Conservation (phyloP, 805 yeast genomes). For the Wickerhamiella sergipiensis region DNA sequence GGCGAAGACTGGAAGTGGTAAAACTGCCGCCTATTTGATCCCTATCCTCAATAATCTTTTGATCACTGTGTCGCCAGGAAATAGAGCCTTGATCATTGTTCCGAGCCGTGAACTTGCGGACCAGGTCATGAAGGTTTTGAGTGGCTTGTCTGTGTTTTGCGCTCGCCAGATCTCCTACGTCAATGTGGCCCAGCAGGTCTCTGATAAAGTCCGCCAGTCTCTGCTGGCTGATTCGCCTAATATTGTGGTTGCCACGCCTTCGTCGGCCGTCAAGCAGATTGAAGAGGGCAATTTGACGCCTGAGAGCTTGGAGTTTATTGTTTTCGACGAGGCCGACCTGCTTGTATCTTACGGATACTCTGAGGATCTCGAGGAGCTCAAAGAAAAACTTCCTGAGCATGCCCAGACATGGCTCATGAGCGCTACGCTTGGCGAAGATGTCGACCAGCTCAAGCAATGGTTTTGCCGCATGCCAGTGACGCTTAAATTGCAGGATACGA, state of each 20-base stretch:
- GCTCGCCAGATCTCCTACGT: slow-evolving; percentile 48
- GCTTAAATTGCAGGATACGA: slow-evolving; percentile 63
- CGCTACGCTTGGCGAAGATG: slow-evolving; percentile 84
- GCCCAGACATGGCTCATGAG: slow-evolving; percentile 90
- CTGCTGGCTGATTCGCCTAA: slow-evolving; percentile 65
- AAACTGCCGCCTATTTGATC: slow-evolving; percentile 78
- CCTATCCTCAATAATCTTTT: slow-evolving; percentile 76
- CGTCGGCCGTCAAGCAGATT: slow-evolving; percentile 45
- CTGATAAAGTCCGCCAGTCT: slow-evolving; percentile 59
- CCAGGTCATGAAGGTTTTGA: slow-evolving; percentile 65
- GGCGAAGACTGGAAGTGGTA: slow-evolving; percentile 93
- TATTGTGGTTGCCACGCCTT: slow-evolving; percentile 76
- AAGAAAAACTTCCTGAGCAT: slow-evolving; percentile 44
- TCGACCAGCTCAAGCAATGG: slow-evolving; percentile 56
- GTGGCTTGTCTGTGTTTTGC: slow-evolving; percentile 56
- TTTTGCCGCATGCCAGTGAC: slow-evolving; percentile 78
- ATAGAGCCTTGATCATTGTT: slow-evolving; percentile 60
- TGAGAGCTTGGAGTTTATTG: slow-evolving; percentile 49
- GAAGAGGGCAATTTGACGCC: slow-evolving; percentile 36
- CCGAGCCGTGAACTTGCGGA: slow-evolving; percentile 87
- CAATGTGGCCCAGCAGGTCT: slow-evolving; percentile 48
- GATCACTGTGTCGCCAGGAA: slow-evolving; percentile 21
- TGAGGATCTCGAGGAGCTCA: slow-evolving; percentile 62
- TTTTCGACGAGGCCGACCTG: slow-evolving; percentile 91
- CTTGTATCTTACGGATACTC: slow-evolving; percentile 80